Evolutionary conservation across 495 filamentous ascomycete species (phyloP).

Genomic region (Aspergillus incahuasiensis): DNA sequence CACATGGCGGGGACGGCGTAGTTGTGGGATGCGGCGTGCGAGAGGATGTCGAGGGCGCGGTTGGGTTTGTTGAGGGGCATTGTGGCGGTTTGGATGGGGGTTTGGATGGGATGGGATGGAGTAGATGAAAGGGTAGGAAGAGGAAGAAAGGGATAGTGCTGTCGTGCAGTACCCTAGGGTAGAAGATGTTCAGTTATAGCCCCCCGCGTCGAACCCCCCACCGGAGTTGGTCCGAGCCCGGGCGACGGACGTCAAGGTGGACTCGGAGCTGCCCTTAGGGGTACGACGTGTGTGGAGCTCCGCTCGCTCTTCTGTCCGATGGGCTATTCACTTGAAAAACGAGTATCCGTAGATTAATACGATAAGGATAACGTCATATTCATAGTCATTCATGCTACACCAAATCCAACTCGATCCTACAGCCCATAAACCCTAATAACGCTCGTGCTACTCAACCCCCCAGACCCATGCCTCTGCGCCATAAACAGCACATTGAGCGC

Average conservation of each 20-base stretch:
- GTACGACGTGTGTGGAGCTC: background rate
- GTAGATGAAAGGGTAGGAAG: background rate
- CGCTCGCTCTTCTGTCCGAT: background rate
- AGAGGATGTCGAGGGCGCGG: constrained; percentile 63
- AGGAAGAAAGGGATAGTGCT: background rate
- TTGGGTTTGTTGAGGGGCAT: constrained; percentile 51
- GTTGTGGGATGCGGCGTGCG: constrained; percentile 57
- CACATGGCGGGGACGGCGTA: constrained; percentile 75
- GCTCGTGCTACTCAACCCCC: constrained; percentile 28
- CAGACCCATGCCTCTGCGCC: constrained; percentile 31
- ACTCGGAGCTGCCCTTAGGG: background rate
- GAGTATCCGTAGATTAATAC: no score
- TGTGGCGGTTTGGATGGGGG: background rate
- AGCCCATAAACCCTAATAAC: constrained; percentile 35
- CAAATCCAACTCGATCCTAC: no score
- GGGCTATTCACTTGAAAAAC: no score
- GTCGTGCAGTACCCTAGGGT: no score
- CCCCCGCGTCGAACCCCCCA: no score
- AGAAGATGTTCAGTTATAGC: background rate
- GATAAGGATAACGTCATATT: no score
- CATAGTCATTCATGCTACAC: no score
- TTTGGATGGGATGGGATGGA: background rate
- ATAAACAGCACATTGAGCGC: constrained; percentile 36
- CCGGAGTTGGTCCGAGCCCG: background rate
- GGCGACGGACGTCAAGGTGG: background rate